Evolutionary conservation across 2,329 filamentous ascomycete species (phyloP).

Genomic region (Phialophora verrucosa): DNA sequence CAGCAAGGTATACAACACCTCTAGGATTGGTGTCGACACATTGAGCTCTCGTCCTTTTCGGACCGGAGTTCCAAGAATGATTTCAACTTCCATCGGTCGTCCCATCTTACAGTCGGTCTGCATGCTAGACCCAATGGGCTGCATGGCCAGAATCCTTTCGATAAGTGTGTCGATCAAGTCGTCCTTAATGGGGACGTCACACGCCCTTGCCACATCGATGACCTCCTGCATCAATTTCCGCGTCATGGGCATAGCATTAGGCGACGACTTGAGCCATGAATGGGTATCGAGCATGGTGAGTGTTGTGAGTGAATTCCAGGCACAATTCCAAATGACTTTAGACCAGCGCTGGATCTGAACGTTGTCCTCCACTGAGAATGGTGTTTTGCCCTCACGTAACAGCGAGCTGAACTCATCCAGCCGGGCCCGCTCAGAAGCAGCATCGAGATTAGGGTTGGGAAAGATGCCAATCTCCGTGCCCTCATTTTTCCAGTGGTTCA

Average conservation of each 20-base stretch:
- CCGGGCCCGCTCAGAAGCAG: constrained; percentile 44
- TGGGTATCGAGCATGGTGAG: constrained; percentile 52
- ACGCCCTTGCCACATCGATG: constrained; percentile 49
- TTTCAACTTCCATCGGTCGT: constrained; percentile 54
- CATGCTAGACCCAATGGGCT: constrained; percentile 53
- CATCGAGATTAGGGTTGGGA: constrained; percentile 46
- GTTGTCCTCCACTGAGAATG: constrained; percentile 44
- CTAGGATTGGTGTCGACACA: constrained; percentile 49
- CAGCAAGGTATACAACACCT: constrained; percentile 45
- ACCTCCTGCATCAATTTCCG: constrained; percentile 52
- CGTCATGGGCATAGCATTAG: constrained; percentile 49
- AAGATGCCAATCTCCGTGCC: constrained; percentile 63
- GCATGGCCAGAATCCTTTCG: constrained; percentile 48
- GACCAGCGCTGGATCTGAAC: constrained; percentile 50
- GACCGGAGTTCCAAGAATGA: constrained; percentile 53
- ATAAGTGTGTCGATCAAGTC: constrained; percentile 49
- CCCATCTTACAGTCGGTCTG: constrained; percentile 51
- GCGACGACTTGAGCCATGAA: constrained; percentile 50
- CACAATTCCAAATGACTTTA: constrained; percentile 52
- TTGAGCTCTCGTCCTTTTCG: constrained; percentile 48
- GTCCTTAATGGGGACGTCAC: constrained; percentile 48
- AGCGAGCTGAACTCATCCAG: constrained; percentile 52
- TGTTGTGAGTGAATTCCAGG: constrained; percentile 52
- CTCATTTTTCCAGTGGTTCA: constrained; percentile 60
- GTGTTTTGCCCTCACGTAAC: constrained; percentile 51